Percentiles rank a stretch among this genome's conserved stretches.
Evolutionary conservation across 1,284 basidiomycete genomes (phyloP).

Genomic region (Tilletia setariae): DNA sequence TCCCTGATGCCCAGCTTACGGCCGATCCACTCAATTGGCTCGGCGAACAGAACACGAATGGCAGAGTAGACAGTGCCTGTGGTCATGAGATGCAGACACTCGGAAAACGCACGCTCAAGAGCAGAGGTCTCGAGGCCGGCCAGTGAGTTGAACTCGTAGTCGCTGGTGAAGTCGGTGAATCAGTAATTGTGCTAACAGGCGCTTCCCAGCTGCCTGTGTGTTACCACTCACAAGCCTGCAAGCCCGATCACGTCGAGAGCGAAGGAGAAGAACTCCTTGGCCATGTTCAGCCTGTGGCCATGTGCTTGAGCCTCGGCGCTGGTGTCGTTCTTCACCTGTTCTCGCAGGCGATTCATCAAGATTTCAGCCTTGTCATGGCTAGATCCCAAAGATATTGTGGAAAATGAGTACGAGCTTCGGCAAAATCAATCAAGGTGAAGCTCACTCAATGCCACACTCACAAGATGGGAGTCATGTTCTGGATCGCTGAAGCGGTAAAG

Average conservation of each 20-base stretch:
- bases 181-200: not conserved
- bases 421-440: not conserved
- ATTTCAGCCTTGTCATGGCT: constrained; percentile 2
- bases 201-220: not conserved
- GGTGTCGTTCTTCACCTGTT: not conserved
- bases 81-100: constrained; percentile 1
- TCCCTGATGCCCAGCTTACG: not conserved
- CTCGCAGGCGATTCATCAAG: not conserved
- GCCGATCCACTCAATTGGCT: not conserved
- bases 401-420: not conserved
- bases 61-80: not conserved
- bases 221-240: not conserved
- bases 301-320: not conserved
- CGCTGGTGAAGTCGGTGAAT: not conserved
- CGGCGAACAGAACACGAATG: not conserved
- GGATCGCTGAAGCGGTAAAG: not conserved
- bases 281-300: not conserved
- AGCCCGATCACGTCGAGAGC: constrained; percentile 5
- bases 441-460: not conserved
- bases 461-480: constrained; percentile 10
- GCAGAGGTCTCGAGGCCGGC: not conserved
- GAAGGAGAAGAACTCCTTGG: not conserved
- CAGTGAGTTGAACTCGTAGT: constrained; percentile 10
- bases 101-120: not conserved
- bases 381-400: not conserved